Base-by-base conservation (phyloP, 2,329 filamentous ascomycete genomes). In the Diplodia sapinea region DNA sequence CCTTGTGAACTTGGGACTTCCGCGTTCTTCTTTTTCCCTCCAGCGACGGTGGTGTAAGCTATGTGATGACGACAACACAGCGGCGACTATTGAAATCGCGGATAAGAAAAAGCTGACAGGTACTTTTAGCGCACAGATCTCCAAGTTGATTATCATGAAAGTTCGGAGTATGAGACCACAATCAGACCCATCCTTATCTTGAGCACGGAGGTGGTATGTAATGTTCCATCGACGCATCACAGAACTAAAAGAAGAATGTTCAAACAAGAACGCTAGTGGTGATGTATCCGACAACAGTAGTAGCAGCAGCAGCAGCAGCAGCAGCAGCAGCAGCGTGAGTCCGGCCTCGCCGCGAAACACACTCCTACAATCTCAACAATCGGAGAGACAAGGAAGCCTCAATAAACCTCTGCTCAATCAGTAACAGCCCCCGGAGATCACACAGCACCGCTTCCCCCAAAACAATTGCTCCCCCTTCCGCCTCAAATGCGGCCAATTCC, bases 401-500 rank as follows among this genome's bases (percentile, higher is more conserved):
- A 38, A 12, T 1, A 38, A 38, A 8, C 9, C 36, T 11, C 36
- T 12, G 36, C 36, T 38, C 36, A 12, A 38, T 12, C 36, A 38
- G 36, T 1, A 38, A 38, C 8, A 38, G 36, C 9, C 8, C 9
- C 9, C 11, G 3, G 36, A 12, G 3, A 38, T 38, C 36, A 1
- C 36, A 38, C 9, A 12, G 3, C 36, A 38, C 8, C 36, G 36
- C 36, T 13, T 11, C 9, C 36, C 36, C 11, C 36, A 38, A n/a
- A 47, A 47, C 9, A 8, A 20, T 6, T 47, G 6, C 12, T 43
- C 40, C 17, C 4, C 7, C n/a, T 20, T 11, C 17, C 43, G 17
- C 56, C 33, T n/a, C 40, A 62, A 33, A 20, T 62, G 26, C 17
- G 57, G 57, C 7, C 49, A 62, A 15, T 62, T 62, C 26, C 57